Evolutionary conservation across 2,329 filamentous ascomycete genomes (phyloP), one percentile per base, ranked within the genome.

Genomic region (Tricladium varicosporioides): DNA sequence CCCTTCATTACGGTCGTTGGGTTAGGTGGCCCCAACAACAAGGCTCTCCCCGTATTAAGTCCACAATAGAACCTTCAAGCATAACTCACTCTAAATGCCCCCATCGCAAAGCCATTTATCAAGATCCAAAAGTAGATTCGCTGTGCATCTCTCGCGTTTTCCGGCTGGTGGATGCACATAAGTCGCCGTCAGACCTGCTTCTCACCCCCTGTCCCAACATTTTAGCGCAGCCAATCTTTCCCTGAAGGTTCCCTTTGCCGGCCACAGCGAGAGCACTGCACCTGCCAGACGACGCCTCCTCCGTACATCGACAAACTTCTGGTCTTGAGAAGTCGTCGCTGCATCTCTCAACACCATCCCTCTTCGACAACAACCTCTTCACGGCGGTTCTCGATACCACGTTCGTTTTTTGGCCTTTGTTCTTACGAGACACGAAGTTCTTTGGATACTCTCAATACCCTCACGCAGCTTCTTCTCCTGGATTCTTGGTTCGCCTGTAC

Each of bases 371-470:
- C 36, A n/a, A 40, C 36, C 36, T 40, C 11, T 10, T 40, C 36
- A 11, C 36, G 11, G n/a, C 36, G 36, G 22, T 40, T 40, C 36
- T 40, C 36, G 36, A 40, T 27, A 40, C 36, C 36, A 40, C 36
- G 11, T 40, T 40, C 36, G 36, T 40, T 40, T 27, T 27, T 40
- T 40, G 36, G 36, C 36, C 36, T 40, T 40, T 40, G 36, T 40
- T 40, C 36, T 40, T 40, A 40, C 36, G 36, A 40, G 36, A 40
- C 14, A 33, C 47, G 27, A 49, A 27, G 27, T 49, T 27, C 45
- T 47, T 47, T 47, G 45, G 45, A 47, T 47, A 47, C 47, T 32
- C 16, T 49, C 22, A 18, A 16, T 32, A 32, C 32, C 47, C 47
- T 49, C 47, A 5, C 15, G 27, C 47, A 32, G 27, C 22, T 14